Base-by-base conservation (phyloP, 176 grass and related monocot species). In the Cenchrus americanus region DNA sequence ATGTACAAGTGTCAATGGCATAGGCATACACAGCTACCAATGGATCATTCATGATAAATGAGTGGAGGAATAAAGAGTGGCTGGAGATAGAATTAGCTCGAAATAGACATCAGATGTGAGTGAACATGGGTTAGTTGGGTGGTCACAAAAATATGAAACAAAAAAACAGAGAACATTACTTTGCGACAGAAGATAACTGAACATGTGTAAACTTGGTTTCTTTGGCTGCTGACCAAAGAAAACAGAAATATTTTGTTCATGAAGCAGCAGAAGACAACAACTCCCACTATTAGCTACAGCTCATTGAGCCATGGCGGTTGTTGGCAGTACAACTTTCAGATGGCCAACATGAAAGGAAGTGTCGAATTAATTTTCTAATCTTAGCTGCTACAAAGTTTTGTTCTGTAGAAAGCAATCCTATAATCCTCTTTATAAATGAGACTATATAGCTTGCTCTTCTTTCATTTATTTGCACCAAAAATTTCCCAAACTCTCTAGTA, bases 401-500 rank as follows among this genome's bases (percentile, higher is more conserved):
- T 26, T 71, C 51, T 44, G 7, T 10, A 61, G 44, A 62, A 62
- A 43, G 13, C 14, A 27, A 54, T 47, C 37, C n/a, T 81, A 27
- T 71, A 14, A 71, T 21, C 15, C 13, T 21, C 14, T 60, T 30
- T 6, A 15, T 23, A 23, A 54, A 55, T 37, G 12, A 70, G 15
- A 59, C 22, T 7, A 64, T 68, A 69, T 44, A 15, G 32, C 24
- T 32, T 7, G 17, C 50, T 69, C 21, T 65, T 73, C 4, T 47
- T 74, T 23, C 69, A 54, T 58, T 74, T 59, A 81, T 75, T 21
- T 79, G 66, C 4, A 87, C 12, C 24, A 75, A 67, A 40, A 24
- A 81, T 48, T 18, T 3, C 11, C 12, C 48, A 66, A 66, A 81
- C 40, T 19, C 40, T 18, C 34, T 37, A 78, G 41, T 11, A 47